Evolutionary conservation across 768 basidiomycete species (phyloP), one percentile per base, ranked within the genome.

Genomic region (Psilocybe cubensis): DNA sequence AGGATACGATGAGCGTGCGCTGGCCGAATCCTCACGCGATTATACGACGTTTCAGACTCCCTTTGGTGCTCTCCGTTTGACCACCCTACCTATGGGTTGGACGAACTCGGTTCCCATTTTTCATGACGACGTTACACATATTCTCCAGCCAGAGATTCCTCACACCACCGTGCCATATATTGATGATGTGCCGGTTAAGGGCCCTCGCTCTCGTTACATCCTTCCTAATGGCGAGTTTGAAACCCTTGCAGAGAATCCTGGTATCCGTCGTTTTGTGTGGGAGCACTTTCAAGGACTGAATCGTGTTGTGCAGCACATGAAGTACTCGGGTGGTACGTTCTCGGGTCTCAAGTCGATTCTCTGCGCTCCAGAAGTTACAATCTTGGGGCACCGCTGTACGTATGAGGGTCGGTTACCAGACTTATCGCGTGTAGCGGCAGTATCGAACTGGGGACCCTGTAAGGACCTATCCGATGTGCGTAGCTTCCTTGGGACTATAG

Each of bases 311-410:
- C 40, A 41, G 71, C 0, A 14, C 3, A 45, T 54, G 53, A 54
- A 68, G 0, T 81, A 79, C 43, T 64, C 79, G 0, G 81, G 72
- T 3, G 68, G 74, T 80, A 51, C 75, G 77, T 72, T 80, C 20
- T 77, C 72, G 0, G 73, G 74, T 0, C 50, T 65, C 5, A 82
- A 81, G 51, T 58, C 71, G 0, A 24, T 65, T 0, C 43, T 82
- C 14, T 44, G 43, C 23, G 43, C 43, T 3, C 43, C 20, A 5
- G 40, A 41, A 38, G 59, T 70, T 0, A 57, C 63, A 0, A 67
- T 80, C 0, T 49, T 83, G 0, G 76, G 78, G 0, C 75, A 82
- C 41, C 49, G 47, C 0, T 79, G 76, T 52, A 77, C 72, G 0
- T 69, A 64, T 10, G 64, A 74, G 12, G 40, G 40, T 4, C 40